A percentile compares a stretch with the other conserved stretches of the same genome.
These are phyloP conservation scores for Alternaria atra DNA, from an alignment of 2,329 filamentous ascomycete species.

Conservation along the genomic window DNA sequence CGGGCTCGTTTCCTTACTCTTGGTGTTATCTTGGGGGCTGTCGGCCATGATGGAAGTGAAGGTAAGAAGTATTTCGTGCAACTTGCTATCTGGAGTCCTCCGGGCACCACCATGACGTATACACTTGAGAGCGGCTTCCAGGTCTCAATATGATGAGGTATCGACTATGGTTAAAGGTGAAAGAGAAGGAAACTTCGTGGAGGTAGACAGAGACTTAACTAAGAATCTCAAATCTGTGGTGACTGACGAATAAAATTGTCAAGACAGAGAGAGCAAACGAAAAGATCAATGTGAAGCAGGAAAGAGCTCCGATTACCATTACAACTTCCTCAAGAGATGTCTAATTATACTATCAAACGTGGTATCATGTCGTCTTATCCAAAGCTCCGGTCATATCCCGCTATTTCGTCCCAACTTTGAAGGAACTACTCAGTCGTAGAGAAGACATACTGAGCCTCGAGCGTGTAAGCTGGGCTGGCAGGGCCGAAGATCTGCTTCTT, in stretches of 20 bases:
- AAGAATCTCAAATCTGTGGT: neutral
- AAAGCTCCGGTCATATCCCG: neutral
- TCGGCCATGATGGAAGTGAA: neutral
- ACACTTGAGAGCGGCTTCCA: neutral
- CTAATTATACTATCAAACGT: slow-evolving; percentile 13
- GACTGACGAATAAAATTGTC: neutral
- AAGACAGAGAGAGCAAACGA: neutral
- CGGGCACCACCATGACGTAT: neutral
- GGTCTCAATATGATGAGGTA: neutral
- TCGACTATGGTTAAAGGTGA: neutral
- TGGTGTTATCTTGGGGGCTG: neutral
- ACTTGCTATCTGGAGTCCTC: neutral
- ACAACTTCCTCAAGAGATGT: slow-evolving; percentile 2
- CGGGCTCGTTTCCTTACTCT: neutral
- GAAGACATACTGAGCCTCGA: slow-evolving; percentile 58
- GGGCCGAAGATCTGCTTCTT: slow-evolving; percentile 61
- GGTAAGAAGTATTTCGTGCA: neutral
- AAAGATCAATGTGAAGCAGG: neutral
- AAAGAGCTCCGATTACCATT: slow-evolving; percentile 18
- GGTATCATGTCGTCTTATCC: slow-evolving; percentile 14
- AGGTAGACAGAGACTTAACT: neutral
- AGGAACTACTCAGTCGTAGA: slow-evolving; percentile 36
- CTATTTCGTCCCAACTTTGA: neutral
- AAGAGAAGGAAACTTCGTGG: neutral
- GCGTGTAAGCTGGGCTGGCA: slow-evolving; percentile 53